Evolutionary conservation across 169 alveolate genomes (phyloP).

Genomic region (Plasmodium blacklocki): DNA sequence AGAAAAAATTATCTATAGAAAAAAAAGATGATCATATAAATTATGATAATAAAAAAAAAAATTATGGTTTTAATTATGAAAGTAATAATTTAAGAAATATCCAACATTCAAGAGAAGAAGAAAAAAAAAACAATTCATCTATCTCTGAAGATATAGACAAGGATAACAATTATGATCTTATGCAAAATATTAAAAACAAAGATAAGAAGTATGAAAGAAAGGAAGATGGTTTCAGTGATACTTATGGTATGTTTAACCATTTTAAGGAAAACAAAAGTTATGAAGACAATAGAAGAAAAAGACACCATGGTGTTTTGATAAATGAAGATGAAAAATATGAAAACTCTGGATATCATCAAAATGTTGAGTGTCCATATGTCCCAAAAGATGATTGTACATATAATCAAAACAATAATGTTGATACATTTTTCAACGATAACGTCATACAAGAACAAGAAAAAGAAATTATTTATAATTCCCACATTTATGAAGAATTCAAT

Average conservation of each 20-base stretch:
- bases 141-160: too few species aligned
- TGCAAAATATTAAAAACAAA: not conserved
- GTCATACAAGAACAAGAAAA: not conserved
- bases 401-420: not conserved
- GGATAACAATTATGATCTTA: not conserved
- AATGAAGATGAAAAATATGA: not conserved
- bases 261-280: not conserved
- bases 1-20: not conserved
- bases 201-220: not conserved
- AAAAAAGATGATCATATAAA: not conserved
- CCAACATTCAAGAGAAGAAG: not conserved
- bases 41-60: not conserved
- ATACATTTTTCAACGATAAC: not conserved
- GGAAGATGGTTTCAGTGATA: not conserved
- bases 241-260: not conserved
- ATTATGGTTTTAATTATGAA: not conserved
- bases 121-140: not conserved
- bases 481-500: slow-evolving; percentile 30
- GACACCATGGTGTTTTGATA: not conserved
- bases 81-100: not conserved
- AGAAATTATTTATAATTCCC: not conserved
- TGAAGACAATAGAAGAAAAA: not conserved
- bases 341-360: not conserved
- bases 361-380: not conserved
- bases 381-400: not conserved